These are phyloP conservation scores for Xylariaceae sp. DNA, from an alignment of 2,329 filamentous ascomycete genomes.

Conservation along the genomic window DNA sequence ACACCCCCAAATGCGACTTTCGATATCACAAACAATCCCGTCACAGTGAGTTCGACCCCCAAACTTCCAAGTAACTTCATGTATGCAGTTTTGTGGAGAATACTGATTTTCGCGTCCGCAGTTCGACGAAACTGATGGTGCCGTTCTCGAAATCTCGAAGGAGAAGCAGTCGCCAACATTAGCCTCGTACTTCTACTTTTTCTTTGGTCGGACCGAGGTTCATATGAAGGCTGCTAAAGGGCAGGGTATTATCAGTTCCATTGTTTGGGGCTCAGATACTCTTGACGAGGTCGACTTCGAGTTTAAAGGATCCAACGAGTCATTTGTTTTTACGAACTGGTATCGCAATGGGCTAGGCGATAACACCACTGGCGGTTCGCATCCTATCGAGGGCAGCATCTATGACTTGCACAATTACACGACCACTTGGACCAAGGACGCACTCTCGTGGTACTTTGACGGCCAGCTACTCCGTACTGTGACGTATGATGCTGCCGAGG, in stretches of 20 bases:
- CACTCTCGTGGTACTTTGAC: conserved; percentile 69
- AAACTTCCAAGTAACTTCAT: too few species aligned
- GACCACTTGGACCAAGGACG: conserved; percentile 67
- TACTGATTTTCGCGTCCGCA: conserved; percentile 20
- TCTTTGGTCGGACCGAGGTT: conserved; percentile 78
- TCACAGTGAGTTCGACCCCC: conserved; percentile 32
- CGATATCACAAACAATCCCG: conserved; percentile 65
- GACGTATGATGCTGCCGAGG: conserved; percentile 58
- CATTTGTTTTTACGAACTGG: conserved; percentile 68
- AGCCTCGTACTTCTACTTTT: conserved; percentile 77
- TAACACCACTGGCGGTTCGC: conserved; percentile 58
- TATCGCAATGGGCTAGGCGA: conserved; percentile 72
- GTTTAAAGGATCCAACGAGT: conserved; percentile 66
- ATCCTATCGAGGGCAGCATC: conserved; percentile 52
- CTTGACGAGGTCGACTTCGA: conserved; percentile 90
- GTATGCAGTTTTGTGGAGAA: too few species aligned
- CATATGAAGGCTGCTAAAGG: conserved; percentile 74
- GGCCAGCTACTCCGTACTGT: conserved; percentile 62
- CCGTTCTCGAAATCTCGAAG: conserved; percentile 68
- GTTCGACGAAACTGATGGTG: conserved; percentile 61
- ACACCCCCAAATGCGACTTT: conserved; percentile 61
- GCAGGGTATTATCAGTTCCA: conserved; percentile 73
- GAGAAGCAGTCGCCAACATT: conserved; percentile 76
- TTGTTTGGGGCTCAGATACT: conserved; percentile 81
- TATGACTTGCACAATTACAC: conserved; percentile 74